Conservation (phyloP, 139 green algal species). For the Chlorella vulgaris region DNA sequence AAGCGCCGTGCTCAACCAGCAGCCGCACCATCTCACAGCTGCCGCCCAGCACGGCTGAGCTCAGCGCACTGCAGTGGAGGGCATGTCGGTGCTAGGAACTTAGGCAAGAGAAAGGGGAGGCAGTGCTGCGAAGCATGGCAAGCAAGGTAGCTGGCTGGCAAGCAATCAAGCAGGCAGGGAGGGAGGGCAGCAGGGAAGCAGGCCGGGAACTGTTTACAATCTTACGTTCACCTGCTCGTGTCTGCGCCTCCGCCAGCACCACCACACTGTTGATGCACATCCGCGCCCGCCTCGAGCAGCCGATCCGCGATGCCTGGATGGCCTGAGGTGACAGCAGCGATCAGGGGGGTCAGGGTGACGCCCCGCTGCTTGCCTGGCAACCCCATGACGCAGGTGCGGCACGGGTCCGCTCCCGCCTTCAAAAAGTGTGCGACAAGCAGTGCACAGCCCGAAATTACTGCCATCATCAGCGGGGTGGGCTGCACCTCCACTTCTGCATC, state of each 20-base stretch:
- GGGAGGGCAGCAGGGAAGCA: no score
- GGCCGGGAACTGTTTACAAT: background rate
- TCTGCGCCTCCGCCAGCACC: background rate
- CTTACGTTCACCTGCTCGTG: background rate
- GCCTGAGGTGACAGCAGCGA: conserved; percentile 8
- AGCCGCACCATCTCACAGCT: background rate
- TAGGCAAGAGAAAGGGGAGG: background rate
- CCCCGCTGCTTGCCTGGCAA: no score
- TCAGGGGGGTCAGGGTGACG: conserved; percentile 12
- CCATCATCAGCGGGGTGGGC: conserved; percentile 20
- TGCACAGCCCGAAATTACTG: background rate
- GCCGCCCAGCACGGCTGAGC: conserved; percentile 10
- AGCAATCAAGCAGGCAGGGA: no score
- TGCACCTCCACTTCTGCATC: background rate
- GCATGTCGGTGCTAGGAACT: background rate
- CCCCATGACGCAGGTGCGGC: background rate
- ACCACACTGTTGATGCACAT: conserved; percentile 6
- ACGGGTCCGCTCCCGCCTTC: background rate
- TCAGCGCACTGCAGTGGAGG: conserved; percentile 2
- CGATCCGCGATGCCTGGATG: background rate
- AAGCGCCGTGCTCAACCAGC: conserved; percentile 8
- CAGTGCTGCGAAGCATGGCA: background rate
- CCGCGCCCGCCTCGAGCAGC: conserved; percentile 4
- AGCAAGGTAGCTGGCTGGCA: no score
- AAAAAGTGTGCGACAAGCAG: background rate